Conservation (phyloP, 2,329 filamentous ascomycete genomes). For the Clonostachys byssicola region DNA sequence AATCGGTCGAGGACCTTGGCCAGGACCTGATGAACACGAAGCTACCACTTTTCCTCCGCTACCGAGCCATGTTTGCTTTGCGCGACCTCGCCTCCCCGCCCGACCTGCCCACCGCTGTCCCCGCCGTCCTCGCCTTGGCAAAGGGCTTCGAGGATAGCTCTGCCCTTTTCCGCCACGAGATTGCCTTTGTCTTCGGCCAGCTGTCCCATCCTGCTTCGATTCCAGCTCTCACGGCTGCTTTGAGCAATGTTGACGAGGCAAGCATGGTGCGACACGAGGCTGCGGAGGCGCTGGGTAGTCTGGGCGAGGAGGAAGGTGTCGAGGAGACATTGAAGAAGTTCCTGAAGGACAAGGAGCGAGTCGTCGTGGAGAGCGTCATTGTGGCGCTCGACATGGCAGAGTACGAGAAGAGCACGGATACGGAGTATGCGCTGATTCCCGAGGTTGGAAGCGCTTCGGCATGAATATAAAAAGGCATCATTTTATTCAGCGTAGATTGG, state of each 20-base stretch:
- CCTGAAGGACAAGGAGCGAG: conserved; percentile 84
- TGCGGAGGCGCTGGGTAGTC: conserved; percentile 88
- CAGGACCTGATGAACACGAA: conserved; percentile 73
- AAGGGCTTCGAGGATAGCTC: conserved; percentile 82
- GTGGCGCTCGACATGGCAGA: conserved; percentile 98
- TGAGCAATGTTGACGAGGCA: conserved; percentile 76
- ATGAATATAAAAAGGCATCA: conserved; percentile 12
- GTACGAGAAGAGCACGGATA: conserved; percentile 83
- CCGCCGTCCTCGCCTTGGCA: conserved; percentile 82
- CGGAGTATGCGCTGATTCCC: conserved; percentile 90
- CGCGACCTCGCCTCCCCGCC: conserved; percentile 93
- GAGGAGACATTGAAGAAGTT: conserved; percentile 81
- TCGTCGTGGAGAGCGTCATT: conserved; percentile 90
- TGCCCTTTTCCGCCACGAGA: conserved; percentile 93
- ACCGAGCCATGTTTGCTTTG: conserved; percentile 96
- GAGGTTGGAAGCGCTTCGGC: conserved; percentile 42
- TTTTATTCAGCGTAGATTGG: not conserved
- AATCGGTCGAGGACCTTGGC: conserved; percentile 71
- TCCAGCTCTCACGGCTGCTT: conserved; percentile 73
- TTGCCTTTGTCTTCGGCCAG: conserved; percentile 97
- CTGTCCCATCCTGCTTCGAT: conserved; percentile 96
- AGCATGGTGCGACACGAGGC: conserved; percentile 98
- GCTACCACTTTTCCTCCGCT: conserved; percentile 82
- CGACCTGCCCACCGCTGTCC: conserved; percentile 80
- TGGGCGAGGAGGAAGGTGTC: conserved; percentile 91